These are phyloP conservation scores for Microascus cirrosus DNA, from an alignment of 2,329 filamentous ascomycete genomes.

Conservation along the genomic window DNA sequence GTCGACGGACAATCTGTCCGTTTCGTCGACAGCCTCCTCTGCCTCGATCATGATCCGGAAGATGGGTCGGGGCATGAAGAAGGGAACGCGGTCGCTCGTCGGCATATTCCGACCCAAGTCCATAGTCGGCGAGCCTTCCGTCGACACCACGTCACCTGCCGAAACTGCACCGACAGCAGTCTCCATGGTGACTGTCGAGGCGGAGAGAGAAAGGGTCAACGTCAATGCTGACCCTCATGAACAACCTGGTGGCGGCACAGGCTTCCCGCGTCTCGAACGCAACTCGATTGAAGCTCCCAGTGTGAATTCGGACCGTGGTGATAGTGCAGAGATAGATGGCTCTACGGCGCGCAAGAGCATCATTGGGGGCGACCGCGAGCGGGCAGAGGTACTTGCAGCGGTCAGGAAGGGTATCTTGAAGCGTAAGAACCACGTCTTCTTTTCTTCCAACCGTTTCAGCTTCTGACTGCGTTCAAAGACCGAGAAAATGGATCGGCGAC, in stretches of 20 bases:
- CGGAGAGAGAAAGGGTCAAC: conserved; percentile 75
- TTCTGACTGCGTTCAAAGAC: not conserved
- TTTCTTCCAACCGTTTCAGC: not conserved
- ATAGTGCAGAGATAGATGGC: conserved; percentile 47
- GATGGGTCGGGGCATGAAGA: conserved; percentile 99
- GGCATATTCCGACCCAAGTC: conserved; percentile 94
- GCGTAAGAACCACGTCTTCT: conserved; percentile 37
- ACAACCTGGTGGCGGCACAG: conserved; percentile 53
- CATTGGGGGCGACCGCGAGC: conserved; percentile 77
- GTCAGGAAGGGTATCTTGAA: conserved; percentile 96
- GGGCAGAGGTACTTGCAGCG: conserved; percentile 81
- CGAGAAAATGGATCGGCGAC: conserved; percentile 1
- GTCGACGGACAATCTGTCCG: conserved; percentile 89
- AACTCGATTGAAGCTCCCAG: conserved; percentile 62
- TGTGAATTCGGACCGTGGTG: conserved; percentile 35
- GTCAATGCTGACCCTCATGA: conserved; percentile 60
- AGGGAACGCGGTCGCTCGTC: conserved; percentile 78
- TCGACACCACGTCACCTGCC: conserved; percentile 49
- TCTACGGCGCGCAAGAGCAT: conserved; percentile 72
- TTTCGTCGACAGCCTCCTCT: conserved; percentile 81
- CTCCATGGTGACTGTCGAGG: conserved; percentile 92
- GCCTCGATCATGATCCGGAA: conserved; percentile 93
- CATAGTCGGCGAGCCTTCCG: conserved; percentile 63
- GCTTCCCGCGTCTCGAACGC: conserved; percentile 73
- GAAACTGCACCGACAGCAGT: conserved; percentile 72